A percentile compares a stretch with the other conserved stretches of the same genome.
Conservation (phyloP, 768 basidiomycete genomes). For the Exidia glandulosa region DNA sequence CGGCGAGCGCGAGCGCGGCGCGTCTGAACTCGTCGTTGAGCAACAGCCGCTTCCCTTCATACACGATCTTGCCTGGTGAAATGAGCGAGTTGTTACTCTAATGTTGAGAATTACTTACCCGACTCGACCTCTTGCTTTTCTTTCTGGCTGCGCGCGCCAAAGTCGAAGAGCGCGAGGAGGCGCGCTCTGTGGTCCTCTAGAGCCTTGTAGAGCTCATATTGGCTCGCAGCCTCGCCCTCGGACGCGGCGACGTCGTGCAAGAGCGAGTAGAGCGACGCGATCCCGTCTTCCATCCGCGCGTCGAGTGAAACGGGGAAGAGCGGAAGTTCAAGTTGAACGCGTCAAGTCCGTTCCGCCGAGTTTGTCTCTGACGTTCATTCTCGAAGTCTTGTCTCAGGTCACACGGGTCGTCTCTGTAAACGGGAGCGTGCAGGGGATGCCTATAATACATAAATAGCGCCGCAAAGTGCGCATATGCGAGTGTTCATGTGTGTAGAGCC, state of each 20-base stretch:
- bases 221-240: not conserved
- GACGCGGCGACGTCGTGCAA: slow-evolving; percentile 2
- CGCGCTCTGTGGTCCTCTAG: slow-evolving; percentile 24
- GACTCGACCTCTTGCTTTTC: slow-evolving; percentile 67
- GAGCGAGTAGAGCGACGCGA: not conserved
- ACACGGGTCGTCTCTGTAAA: too few species aligned
- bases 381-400: too few species aligned
- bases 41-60: slow-evolving; percentile 55
- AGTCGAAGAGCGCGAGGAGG: slow-evolving; percentile 53
- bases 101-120: slow-evolving; percentile 26
- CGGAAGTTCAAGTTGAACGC: not conserved
- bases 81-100: slow-evolving; percentile 2
- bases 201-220: slow-evolving; percentile 14
- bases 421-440: too few species aligned
- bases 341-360: too few species aligned
- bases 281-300: slow-evolving; percentile 1
- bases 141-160: slow-evolving; percentile 46
- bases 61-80: slow-evolving; percentile 46
- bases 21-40: slow-evolving; percentile 72
- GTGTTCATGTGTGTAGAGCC: too few species aligned
- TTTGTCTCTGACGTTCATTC: too few species aligned
- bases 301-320: not conserved
- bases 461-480: too few species aligned
- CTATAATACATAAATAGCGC: too few species aligned
- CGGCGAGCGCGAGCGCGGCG: slow-evolving; percentile 67